Evolutionary conservation across 495 filamentous ascomycete genomes (phyloP), one percentile per base, ranked within the genome.

Genomic region (Xylaria grammica): DNA sequence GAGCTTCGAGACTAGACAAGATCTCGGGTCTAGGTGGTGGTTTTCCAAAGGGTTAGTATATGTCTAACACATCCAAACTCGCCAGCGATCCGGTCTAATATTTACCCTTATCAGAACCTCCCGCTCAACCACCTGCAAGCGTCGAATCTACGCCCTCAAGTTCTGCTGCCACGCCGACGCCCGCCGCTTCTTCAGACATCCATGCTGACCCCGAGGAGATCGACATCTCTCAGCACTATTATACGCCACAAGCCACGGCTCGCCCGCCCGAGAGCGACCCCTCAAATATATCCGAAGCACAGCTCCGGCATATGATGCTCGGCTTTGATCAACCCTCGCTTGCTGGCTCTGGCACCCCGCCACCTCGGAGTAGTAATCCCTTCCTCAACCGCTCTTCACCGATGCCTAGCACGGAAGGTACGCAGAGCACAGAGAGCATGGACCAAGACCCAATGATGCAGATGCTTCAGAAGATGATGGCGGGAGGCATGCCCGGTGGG

Each of bases 1-100:
- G 92, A 40, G 86, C 87, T 36, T 84, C 87, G 26, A 84, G 95
- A 65, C 81, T 99, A 60, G 88, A 93, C 63, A 91, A 87, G 69
- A 98, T 99, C 79, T 92, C 91, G 24, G 89, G 88, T 24, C 68
- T 92, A 49, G 89, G 87, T 38, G 91, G 92, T 56, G 85, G 91
- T 38, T 71, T 86, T n/a, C 76, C 74, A 49, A 68, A 76, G 70
- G 82, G 83, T 85, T 30, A n/a, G 65, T 64, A 40, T 65, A 38
- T 56, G 11, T 46, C 29, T 34, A 32, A 40, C 13, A 34, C 38
- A 9, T 26, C 48, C 3, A 24, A 20, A 60, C 19, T 22, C 3
- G 10, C 36, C 6, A n/a, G 8, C 34, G 5, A 15, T 19, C 57
- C 7, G 20, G n/a, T 62, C 63, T 65, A 51, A 59, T 19, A 19